Evolutionary conservation across 192 early-diverging fungal genomes (phyloP).

Genomic region (Gigaspora rosea): DNA sequence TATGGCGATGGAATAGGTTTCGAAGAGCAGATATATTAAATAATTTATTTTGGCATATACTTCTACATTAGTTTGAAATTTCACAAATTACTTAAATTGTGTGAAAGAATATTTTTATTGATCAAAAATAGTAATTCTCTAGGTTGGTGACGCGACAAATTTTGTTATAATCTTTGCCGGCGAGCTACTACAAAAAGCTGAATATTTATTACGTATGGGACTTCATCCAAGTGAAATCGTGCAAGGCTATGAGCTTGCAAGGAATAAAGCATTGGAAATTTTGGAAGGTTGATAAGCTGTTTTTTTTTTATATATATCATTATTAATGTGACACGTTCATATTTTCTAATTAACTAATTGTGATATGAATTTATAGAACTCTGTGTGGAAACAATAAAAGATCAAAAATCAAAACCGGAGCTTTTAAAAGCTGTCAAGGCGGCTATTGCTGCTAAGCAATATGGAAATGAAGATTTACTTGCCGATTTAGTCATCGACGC

Average conservation of each 20-base stretch:
- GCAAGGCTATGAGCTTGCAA: conserved; percentile 90
- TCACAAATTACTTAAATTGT: no score
- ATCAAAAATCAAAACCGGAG: conserved; percentile 54
- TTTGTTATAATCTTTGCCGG: conserved; percentile 93
- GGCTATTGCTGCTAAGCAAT: conserved; percentile 91
- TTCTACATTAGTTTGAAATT: no score
- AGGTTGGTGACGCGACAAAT: conserved; percentile 96
- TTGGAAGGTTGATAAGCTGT: conserved; percentile 64
- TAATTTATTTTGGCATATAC: no score
- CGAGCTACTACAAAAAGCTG: conserved; percentile 93
- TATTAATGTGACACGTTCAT: no score
- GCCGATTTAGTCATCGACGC: conserved; percentile 81
- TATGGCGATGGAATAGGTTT: no score
- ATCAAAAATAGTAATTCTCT: background rate
- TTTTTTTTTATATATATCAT: background rate
- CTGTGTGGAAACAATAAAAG: conserved; percentile 62
- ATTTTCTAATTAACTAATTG: no score
- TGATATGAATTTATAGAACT: conserved; percentile 53
- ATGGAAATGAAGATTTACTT: conserved; percentile 91
- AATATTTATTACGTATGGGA: conserved; percentile 90
- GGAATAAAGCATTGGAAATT: conserved; percentile 78
- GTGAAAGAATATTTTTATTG: no score
- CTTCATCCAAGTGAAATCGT: conserved; percentile 94
- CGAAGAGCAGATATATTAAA: no score
- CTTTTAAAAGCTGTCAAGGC: conserved; percentile 76